Base-by-base conservation (phyloP, 169 alveolate species). In the Toxoplasma gondii region DNA sequence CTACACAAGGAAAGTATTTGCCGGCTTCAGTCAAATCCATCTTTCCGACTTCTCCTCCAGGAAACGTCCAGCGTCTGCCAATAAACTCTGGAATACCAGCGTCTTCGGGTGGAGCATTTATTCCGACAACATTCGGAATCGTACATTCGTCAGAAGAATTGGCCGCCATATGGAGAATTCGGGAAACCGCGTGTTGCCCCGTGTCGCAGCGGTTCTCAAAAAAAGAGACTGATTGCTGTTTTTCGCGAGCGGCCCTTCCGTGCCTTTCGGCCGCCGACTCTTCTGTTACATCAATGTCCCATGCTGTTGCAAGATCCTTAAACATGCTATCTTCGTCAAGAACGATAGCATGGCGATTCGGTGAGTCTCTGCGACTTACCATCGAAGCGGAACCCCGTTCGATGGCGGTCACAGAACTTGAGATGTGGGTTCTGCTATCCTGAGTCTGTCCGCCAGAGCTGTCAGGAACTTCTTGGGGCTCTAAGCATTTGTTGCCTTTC, bases 51-150 rank as follows among this genome's bases (percentile, higher is more conserved):
- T 64, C 49, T 19, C 86, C 39, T 4, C 86, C 86, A 19, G 86
- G 86, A n/a, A 82, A 43, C 4, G 90, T 82, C 17, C 39, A 67
- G 41, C 90, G 90, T 41, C 90, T 12, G 19, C 90, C 90, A 44
- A 82, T 22, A 36, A 39, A 82, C 69, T 82, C 44, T n/a, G 86
- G 86, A n/a, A n/a, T 36, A 12, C 49, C 86, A 17, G 44, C 2
- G 49, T n/a, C 86, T 19, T 41, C 86, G 9, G 39, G 45, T n/a
- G 45, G 45, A n/a, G 39, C 45, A 10, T 78, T 16, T 1, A 31
- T 19, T 64, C 74, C 74, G 74, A 1, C 74, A 27, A 4, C 4
- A 27, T 27, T 27, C n/a, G 74, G 74, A 64, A 27, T 10, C 22
- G 74, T 16, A 31, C 74, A 16, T 4, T 7, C 29, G 34, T 27